Conservation (phyloP, 805 yeast genomes). For the Pichia manshurica region DNA sequence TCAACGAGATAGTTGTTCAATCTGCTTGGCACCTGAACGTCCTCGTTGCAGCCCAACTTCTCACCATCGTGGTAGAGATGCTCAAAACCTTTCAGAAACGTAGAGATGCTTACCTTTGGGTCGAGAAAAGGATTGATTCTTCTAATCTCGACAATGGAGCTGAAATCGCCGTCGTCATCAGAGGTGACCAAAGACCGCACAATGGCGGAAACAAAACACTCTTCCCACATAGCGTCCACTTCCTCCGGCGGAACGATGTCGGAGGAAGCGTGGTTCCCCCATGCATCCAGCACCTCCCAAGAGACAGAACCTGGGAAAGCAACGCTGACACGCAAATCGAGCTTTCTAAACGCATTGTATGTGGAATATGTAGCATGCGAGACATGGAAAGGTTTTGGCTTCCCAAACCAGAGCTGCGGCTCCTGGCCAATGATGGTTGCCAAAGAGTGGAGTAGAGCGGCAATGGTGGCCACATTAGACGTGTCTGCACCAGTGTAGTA, state of each 20-base stretch:
- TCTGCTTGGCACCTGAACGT: conserved; percentile 61
- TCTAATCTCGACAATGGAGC: conserved; percentile 75
- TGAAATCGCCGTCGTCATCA: conserved; percentile 63
- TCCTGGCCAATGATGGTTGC: conserved; percentile 57
- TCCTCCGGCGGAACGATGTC: conserved; percentile 31
- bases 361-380: conserved; percentile 65
- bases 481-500: conserved; percentile 75
- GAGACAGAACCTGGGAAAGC: conserved; percentile 73
- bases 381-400: conserved; percentile 61
- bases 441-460: conserved; percentile 64
- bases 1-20: conserved; percentile 68
- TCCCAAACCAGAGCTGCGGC: conserved; percentile 79
- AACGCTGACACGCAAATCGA: conserved; percentile 67
- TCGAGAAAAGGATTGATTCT: conserved; percentile 66
- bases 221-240: conserved; percentile 44
- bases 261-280: conserved; percentile 36
- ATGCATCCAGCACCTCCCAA: conserved; percentile 42
- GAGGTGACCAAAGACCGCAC: conserved; percentile 65
- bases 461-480: conserved; percentile 69
- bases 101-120: conserved; percentile 39
- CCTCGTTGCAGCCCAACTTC: conserved; percentile 57
- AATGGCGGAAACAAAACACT: conserved; percentile 65
- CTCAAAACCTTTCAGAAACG: conserved; percentile 62
- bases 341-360: conserved; percentile 54
- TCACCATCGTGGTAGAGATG: conserved; percentile 60